Percentiles rank a stretch among this genome's conserved stretches.
Conservation (phyloP, 352 stramenopile genomes). For the Globisporangium nagaii region DNA sequence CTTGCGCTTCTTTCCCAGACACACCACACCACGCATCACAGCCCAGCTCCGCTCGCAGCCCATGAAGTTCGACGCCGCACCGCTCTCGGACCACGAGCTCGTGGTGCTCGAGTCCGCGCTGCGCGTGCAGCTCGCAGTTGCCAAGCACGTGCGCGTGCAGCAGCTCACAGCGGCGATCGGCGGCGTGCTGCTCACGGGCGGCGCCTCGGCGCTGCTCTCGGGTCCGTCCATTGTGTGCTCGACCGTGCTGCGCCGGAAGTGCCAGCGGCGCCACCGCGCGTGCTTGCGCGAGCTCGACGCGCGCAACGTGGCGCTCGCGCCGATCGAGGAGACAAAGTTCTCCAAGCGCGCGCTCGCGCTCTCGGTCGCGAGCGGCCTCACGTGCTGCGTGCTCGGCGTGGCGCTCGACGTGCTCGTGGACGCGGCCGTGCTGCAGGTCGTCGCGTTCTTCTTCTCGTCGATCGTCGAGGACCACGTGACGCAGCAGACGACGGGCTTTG, state of each 20-base stretch:
- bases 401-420: slow-evolving; percentile 22
- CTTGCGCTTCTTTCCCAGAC: no score
- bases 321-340: slow-evolving; percentile 12
- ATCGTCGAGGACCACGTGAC: slow-evolving; percentile 11
- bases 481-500: slow-evolving; percentile 3
- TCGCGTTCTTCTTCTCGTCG: slow-evolving; percentile 15
- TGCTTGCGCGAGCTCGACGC: slow-evolving; percentile 10
- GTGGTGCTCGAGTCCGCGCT: slow-evolving; percentile 22
- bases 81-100: slow-evolving; percentile 17
- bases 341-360: slow-evolving; percentile 19
- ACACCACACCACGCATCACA: no score
- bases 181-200: slow-evolving; percentile 12
- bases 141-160: slow-evolving; percentile 14
- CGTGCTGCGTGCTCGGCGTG: slow-evolving; percentile 20
- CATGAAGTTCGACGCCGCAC: slow-evolving; percentile 12
- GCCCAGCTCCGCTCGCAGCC: no score
- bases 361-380: slow-evolving; percentile 16
- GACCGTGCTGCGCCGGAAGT: slow-evolving; percentile 16
- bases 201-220: slow-evolving; percentile 16
- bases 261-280: slow-evolving; percentile 11
- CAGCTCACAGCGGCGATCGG: slow-evolving; percentile 15
- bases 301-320: slow-evolving; percentile 7
- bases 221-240: slow-evolving; percentile 18
- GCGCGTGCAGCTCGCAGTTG: slow-evolving; percentile 23
- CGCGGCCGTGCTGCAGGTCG: slow-evolving; percentile 17